phyloP scores from a whole-genome alignment of 2,329 filamentous ascomycete genomes.

The Coniochaeta hoffmannii region DNA sequence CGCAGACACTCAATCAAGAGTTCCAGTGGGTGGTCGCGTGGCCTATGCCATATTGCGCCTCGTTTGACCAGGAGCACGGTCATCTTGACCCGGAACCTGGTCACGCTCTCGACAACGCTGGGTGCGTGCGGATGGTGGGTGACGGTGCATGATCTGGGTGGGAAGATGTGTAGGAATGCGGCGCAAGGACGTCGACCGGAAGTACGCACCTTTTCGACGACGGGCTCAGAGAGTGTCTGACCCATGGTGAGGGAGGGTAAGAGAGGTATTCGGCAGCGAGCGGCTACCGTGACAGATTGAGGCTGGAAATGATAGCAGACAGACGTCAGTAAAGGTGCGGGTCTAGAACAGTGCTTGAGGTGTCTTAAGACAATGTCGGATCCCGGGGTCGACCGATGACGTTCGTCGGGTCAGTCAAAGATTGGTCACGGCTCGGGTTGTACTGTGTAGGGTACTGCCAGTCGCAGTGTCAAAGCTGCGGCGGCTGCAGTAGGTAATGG shows the following conservation, averaged over 20 bases:
- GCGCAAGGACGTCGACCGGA: not conserved
- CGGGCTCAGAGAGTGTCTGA: constrained; percentile 98
- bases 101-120: not conserved
- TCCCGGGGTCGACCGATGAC: not conserved
- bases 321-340: not conserved
- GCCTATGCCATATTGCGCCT: not conserved
- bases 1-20: constrained; percentile 9
- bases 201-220: constrained; percentile 88
- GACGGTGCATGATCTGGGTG: not conserved
- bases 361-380: not conserved
- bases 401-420: not conserved
- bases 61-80: not conserved
- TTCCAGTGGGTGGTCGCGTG: not conserved
- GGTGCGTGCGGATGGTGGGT: not conserved
- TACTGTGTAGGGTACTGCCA: no score
- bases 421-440: not conserved
- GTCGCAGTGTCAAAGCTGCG: not conserved
- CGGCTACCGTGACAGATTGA: constrained; percentile 15
- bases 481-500: not conserved
- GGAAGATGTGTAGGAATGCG: no score
- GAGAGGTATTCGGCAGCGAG: constrained; percentile 17
- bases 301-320: not conserved
- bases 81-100: no score
- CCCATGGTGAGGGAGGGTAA: constrained; percentile 60
- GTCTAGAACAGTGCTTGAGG: not conserved